These are phyloP conservation scores for Arthroderma sp. DNA, from an alignment of 2,329 filamentous ascomycete species.

Conservation along the genomic window DNA sequence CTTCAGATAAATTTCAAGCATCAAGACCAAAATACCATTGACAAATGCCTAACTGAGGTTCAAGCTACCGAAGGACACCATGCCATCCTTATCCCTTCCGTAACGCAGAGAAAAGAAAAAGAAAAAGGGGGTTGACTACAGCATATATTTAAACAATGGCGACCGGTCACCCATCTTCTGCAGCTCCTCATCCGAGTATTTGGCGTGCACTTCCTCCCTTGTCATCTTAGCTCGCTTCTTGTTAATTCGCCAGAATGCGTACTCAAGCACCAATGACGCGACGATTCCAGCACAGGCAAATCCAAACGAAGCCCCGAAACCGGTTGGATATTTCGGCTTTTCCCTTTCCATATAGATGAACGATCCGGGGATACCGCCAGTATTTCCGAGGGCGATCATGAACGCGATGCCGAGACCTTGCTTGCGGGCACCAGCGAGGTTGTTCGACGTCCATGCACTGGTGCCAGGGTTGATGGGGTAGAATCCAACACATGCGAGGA, in stretches of 20 bases:
- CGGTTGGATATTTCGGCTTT: slow-evolving; percentile 20
- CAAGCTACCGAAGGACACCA: no score
- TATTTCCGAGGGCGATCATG: slow-evolving; percentile 27
- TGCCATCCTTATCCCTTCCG: background rate
- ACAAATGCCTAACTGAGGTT: no score
- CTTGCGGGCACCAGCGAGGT: slow-evolving; percentile 24
- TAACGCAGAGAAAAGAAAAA: background rate
- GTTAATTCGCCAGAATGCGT: slow-evolving; percentile 21
- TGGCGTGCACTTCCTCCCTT: slow-evolving; percentile 20
- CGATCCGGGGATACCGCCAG: slow-evolving; percentile 23
- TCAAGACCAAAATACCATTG: no score
- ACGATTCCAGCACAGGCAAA: slow-evolving; percentile 15
- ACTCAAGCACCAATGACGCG: slow-evolving; percentile 14
- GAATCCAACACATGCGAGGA: slow-evolving; percentile 31
- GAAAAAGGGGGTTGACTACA: background rate
- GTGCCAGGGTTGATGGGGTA: slow-evolving; percentile 32
- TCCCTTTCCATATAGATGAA: slow-evolving; percentile 16
- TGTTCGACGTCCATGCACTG: slow-evolving; percentile 25
- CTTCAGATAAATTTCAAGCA: no score
- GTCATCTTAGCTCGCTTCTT: slow-evolving; percentile 11
- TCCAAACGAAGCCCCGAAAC: slow-evolving; percentile 20
- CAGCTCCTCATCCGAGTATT: slow-evolving; percentile 23
- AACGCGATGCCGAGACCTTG: slow-evolving; percentile 31
- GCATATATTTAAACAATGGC: slow-evolving; percentile 24
- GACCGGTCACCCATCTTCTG: slow-evolving; percentile 12